Conservation (phyloP, 2,329 filamentous ascomycete genomes). For the Phyllosticta citriasiana region DNA sequence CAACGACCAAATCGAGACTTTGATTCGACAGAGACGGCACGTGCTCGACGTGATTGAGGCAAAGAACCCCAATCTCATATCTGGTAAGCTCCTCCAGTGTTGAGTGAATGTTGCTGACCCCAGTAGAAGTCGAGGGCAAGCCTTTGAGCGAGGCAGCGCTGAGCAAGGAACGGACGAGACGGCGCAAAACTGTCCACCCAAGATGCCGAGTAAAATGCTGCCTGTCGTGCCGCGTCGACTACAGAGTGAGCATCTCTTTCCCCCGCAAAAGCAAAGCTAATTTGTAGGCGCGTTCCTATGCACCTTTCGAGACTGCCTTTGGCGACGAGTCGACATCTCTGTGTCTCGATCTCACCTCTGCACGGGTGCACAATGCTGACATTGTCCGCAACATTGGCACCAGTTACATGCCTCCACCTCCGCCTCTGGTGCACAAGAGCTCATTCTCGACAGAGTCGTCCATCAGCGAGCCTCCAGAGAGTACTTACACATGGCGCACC, state of each 20-base stretch:
- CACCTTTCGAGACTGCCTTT: slow-evolving; percentile 35
- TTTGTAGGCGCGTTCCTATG: slow-evolving; percentile 33
- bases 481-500: slow-evolving; percentile 2
- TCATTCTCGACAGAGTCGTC: background rate
- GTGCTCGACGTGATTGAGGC: slow-evolving; percentile 20
- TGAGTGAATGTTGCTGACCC: background rate
- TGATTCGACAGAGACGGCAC: slow-evolving; percentile 24
- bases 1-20: slow-evolving; percentile 19
- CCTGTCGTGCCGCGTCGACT: slow-evolving; percentile 40
- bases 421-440: background rate
- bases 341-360: slow-evolving; percentile 20
- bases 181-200: slow-evolving; percentile 4
- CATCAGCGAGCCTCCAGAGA: slow-evolving; percentile 2
- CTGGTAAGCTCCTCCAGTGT: background rate
- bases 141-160: background rate
- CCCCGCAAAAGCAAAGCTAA: background rate
- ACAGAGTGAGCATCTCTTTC: slow-evolving; percentile 13
- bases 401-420: slow-evolving; percentile 6
- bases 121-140: slow-evolving; percentile 1
- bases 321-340: slow-evolving; percentile 25
- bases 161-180: slow-evolving; percentile 5
- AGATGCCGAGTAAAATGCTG: slow-evolving; percentile 38
- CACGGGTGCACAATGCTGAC: slow-evolving; percentile 27
- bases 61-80: background rate
- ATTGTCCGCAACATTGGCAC: slow-evolving; percentile 27